Base-by-base conservation (phyloP, 257 asterid species). In the Nicotiana sylvestris region DNA sequence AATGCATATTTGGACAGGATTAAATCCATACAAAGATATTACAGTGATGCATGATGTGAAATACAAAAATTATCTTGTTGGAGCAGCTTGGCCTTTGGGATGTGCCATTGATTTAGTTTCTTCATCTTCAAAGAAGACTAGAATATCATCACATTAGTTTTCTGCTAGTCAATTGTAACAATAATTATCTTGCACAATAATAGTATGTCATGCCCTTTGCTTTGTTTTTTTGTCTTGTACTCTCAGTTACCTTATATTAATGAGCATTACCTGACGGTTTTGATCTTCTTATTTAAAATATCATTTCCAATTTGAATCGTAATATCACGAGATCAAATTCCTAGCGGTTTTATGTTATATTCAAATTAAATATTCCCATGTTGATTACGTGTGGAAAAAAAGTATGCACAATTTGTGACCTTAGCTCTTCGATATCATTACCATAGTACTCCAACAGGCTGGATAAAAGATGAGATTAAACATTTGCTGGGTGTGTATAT, bases 51-150 rank as follows among this genome's bases (percentile, higher is more conserved):
- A 69, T 30, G 66, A 80, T 32, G 70, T 92, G 2, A 80, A 86
- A 15, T 90, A 91, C 86, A 77, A 86, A 64, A 88, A 85, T 0
- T 74, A 87, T 0, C 13, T 77, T 33, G 58, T 90, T 4, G 91
- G 57, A 32, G 89, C 91, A 33, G 93, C 92, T 2, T 91, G 93
- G 95, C 93, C 95, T 5, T 88, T 91, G 11, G 92, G 95, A 3
- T 86, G 88, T 69, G 95, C 92, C 1, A 83, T 91, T 74, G 92
- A 89, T 18, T 89, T 83, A 16, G 84, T 90, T 37, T 90, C 93
- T 13, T 81, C 89, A 11, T 66, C 49, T 53, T 0, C 83, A 66
- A 11, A 84, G 18, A 70, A 76, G 2, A 13, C 32, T 3, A 74
- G 4, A 7, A 7, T 74, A 49, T 9, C 62, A 49, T 27, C 80